Evolutionary conservation across 331 rosid genomes (phyloP).

Genomic region (Arachis monticola): DNA sequence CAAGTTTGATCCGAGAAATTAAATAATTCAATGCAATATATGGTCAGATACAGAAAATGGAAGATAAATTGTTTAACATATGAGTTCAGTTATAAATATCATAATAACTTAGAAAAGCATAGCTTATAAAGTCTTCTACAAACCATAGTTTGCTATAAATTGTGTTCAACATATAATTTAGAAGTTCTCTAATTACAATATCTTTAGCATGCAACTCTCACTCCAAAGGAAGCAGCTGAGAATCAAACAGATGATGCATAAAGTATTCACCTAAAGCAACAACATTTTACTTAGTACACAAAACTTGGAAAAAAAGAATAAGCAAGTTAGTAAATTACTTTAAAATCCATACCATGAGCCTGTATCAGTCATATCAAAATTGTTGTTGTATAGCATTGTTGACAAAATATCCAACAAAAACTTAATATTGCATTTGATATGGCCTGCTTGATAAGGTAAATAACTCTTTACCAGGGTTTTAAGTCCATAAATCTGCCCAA

Average conservation of each 20-base stretch:
- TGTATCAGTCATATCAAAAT: conserved; percentile 38
- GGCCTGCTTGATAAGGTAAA: conserved; percentile 67
- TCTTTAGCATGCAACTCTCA: background rate
- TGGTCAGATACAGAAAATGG: background rate
- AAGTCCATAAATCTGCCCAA: conserved; percentile 81
- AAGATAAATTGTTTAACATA: background rate
- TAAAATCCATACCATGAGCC: conserved; percentile 49
- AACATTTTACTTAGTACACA: conserved; percentile 21
- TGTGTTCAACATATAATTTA: conserved; percentile 2
- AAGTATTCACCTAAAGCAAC: background rate
- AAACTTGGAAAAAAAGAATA: conserved; percentile 13
- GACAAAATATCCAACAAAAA: conserved; percentile 62
- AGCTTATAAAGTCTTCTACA: background rate
- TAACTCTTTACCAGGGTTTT: conserved; percentile 82
- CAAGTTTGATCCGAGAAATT: background rate
- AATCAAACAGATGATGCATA: background rate
- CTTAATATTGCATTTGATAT: conserved; percentile 43
- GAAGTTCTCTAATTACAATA: conserved; percentile 8
- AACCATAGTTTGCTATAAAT: conserved; percentile 5
- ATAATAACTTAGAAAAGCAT: background rate
- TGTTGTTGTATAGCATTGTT: conserved; percentile 50
- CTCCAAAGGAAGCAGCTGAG: conserved; percentile 29
- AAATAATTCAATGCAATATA: background rate
- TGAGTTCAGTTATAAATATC: conserved; percentile 4
- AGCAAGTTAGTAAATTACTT: conserved; percentile 3